Percentiles rank a stretch among this genome's conserved stretches.
Evolutionary conservation across 2,329 filamentous ascomycete species (phyloP).

Genomic region (Fusarium citri): DNA sequence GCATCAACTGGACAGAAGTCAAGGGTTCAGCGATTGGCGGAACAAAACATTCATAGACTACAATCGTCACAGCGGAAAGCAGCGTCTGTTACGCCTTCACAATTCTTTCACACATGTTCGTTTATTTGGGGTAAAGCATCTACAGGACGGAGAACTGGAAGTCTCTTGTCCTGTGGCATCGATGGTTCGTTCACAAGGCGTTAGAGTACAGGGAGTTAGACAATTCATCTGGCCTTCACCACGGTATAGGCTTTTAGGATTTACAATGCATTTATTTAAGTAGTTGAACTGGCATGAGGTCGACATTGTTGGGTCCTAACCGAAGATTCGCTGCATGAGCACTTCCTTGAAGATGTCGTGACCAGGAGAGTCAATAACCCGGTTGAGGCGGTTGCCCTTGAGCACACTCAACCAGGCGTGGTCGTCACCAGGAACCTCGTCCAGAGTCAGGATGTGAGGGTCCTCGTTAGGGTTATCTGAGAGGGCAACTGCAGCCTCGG

Average conservation of each 20-base stretch:
- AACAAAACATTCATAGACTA: slow-evolving; percentile 76
- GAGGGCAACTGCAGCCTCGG: slow-evolving; percentile 55
- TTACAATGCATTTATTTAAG: slow-evolving; percentile 23
- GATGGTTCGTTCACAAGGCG: slow-evolving; percentile 40
- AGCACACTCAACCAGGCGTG: slow-evolving; percentile 78
- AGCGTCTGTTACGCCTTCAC: background rate
- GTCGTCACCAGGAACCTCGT: slow-evolving; percentile 75
- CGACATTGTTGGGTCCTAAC: slow-evolving; percentile 29
- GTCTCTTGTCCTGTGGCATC: slow-evolving; percentile 26
- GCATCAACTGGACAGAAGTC: slow-evolving; percentile 94
- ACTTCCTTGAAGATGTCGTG: slow-evolving; percentile 73
- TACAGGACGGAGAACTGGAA: slow-evolving; percentile 18
- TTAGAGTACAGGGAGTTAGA: slow-evolving; percentile 47
- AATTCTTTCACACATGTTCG: slow-evolving; percentile 18
- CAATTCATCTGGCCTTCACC: slow-evolving; percentile 40
- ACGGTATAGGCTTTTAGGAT: slow-evolving; percentile 32
- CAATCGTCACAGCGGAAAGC: slow-evolving; percentile 7
- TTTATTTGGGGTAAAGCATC: slow-evolving; percentile 38
- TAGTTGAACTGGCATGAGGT: slow-evolving; percentile 32
- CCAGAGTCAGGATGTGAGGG: slow-evolving; percentile 54
- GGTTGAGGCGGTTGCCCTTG: slow-evolving; percentile 83
- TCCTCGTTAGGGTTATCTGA: slow-evolving; percentile 57
- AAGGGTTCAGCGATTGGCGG: slow-evolving; percentile 84
- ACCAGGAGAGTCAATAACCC: slow-evolving; percentile 78
- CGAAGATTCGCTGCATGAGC: slow-evolving; percentile 75